Percentiles rank a stretch among this genome's conserved stretches.
Evolutionary conservation across 257 asterid genomes (phyloP).

Genomic region (Capsicum pubescens): DNA sequence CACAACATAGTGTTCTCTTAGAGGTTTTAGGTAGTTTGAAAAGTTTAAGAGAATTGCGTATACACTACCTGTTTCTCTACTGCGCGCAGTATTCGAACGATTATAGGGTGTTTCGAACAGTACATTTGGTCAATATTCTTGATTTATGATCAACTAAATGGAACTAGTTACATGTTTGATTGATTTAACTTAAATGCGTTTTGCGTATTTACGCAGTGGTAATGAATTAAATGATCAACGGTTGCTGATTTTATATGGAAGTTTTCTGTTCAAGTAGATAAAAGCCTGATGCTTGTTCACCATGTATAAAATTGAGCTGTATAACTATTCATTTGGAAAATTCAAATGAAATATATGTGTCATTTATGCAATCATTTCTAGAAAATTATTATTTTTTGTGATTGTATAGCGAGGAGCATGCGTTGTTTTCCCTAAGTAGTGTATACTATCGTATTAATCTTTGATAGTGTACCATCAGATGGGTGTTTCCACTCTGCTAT

Average conservation of each 20-base stretch:
- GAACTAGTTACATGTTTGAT: conserved; percentile 37
- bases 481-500: too few relatives aligned
- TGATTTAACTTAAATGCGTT: conserved; percentile 29
- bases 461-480: too few relatives aligned
- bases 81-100: neutral
- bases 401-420: too few relatives aligned
- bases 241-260: conserved; percentile 22
- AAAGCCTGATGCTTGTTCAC: neutral
- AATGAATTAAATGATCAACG: conserved; percentile 23
- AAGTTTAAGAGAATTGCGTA: neutral
- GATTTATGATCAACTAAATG: neutral
- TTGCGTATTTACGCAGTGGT: conserved; percentile 31
- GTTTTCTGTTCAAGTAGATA: conserved; percentile 3
- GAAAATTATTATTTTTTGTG: too few relatives aligned
- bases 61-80: neutral
- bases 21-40: neutral
- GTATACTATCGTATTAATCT: too few relatives aligned
- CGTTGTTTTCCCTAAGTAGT: too few relatives aligned
- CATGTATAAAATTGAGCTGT: conserved; percentile 4
- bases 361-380: too few relatives aligned
- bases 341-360: too few relatives aligned
- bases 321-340: neutral
- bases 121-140: neutral
- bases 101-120: neutral
- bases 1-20: neutral